These are phyloP conservation scores for Naematelia aurantialba DNA, from an alignment of 768 basidiomycete genomes.

Conservation along the genomic window DNA sequence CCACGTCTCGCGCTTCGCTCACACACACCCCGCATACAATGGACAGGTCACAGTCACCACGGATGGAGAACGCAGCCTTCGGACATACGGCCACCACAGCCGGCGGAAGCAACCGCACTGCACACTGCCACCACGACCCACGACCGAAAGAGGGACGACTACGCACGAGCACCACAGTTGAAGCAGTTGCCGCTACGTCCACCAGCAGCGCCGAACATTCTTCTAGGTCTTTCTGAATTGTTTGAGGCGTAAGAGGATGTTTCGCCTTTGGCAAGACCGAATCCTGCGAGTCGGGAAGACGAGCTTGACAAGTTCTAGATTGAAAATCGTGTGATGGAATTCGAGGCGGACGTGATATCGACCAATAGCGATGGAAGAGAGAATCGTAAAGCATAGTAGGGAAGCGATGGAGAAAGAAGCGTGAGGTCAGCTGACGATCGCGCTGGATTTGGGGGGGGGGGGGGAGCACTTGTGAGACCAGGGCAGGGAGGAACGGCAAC, in stretches of 20 bases:
- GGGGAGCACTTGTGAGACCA: no score
- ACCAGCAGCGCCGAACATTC: slow-evolving; percentile 31
- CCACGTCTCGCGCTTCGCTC: neutral
- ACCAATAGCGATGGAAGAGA: neutral
- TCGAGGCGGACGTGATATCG: neutral
- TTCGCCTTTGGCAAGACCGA: neutral
- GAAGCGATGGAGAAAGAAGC: neutral
- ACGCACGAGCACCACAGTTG: slow-evolving; percentile 45
- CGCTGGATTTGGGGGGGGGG: no score
- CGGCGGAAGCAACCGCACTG: slow-evolving; percentile 9
- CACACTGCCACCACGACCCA: slow-evolving; percentile 14
- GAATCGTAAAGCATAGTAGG: no score
- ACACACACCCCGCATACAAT: slow-evolving; percentile 4
- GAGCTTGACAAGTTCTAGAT: neutral
- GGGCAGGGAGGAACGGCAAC: neutral
- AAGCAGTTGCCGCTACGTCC: slow-evolving; percentile 40
- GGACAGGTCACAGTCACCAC: no score
- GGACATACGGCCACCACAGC: slow-evolving; percentile 2
- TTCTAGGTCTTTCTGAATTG: slow-evolving; percentile 2
- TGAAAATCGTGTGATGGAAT: neutral
- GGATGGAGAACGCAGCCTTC: no score
- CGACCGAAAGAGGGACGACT: slow-evolving; percentile 5
- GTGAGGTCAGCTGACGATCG: neutral
- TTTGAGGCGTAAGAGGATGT: slow-evolving; percentile 1
- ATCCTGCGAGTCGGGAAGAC: neutral